A percentile compares a stretch with the other conserved stretches of the same genome.
These are phyloP conservation scores for Clohesyomyces aquaticus DNA, from an alignment of 495 filamentous ascomycete genomes.

Conservation along the genomic window DNA sequence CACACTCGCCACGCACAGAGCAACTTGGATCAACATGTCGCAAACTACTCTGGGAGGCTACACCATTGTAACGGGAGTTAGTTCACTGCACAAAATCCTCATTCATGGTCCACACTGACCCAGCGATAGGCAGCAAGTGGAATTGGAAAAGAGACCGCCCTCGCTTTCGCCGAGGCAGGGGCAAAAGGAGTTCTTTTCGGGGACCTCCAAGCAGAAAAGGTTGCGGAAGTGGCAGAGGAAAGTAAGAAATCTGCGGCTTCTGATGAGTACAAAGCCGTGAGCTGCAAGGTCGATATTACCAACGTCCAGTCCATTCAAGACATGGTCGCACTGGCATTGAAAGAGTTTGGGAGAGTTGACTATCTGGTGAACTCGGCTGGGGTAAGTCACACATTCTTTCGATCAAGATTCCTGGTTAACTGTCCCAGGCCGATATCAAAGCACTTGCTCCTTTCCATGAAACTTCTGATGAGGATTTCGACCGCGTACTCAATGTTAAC, in stretches of 20 bases:
- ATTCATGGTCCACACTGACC: too few species aligned
- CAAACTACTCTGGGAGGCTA: too few species aligned
- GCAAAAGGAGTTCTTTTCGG: slow-evolving; percentile 3
- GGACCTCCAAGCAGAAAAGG: slow-evolving; percentile 11
- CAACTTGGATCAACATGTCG: too few species aligned
- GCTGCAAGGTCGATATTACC: neutral
- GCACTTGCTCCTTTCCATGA: neutral
- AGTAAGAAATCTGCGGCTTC: neutral
- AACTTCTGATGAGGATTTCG: neutral
- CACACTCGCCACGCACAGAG: too few species aligned
- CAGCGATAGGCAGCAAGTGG: slow-evolving; percentile 2
- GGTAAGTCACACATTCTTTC: slow-evolving; percentile 7
- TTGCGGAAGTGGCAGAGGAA: neutral
- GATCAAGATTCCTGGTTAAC: neutral
- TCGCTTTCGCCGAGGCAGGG: slow-evolving; percentile 1
- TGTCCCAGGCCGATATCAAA: neutral
- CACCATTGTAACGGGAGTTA: too few species aligned
- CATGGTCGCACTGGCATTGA: slow-evolving; percentile 7
- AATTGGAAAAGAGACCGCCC: neutral
- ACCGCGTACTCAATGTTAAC: neutral
- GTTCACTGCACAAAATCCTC: too few species aligned
- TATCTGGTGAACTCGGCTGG: slow-evolving; percentile 31
- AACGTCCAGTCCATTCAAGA: neutral
- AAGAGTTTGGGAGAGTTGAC: slow-evolving; percentile 30
- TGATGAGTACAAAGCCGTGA: neutral